Evolutionary conservation across 176 grass and related monocot species (phyloP), one percentile per base, ranked within the genome.

Genomic region (Avena atlantica): DNA sequence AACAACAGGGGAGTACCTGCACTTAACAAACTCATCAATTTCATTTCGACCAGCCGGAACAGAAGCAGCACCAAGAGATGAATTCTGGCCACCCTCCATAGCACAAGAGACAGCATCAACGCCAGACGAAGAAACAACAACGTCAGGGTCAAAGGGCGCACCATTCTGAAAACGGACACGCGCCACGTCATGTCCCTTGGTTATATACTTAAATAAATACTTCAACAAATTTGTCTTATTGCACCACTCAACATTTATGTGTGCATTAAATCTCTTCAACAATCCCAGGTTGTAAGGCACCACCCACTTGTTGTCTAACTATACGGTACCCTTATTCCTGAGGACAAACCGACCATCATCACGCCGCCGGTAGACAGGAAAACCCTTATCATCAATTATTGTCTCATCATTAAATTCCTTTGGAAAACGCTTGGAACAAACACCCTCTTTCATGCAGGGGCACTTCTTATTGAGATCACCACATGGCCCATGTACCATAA

Each of bases 81-180:
- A 2, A 14, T 2, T 3, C 11, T 1, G 27, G 27, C 2, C 2
- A 29, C 27, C 2, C 27, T 29, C 27, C 2, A 3, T 2, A 37
- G 0, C 36, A 5, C 0, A 3, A 0, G 36, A 3, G 5, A 37
- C 3, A 3, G 2, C 36, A 37, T 0, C 36, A 37, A 37, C 4
- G 36, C 3, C 36, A 37, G 4, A 3, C 3, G 36, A 37, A 5
- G 36, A 37, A 37, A 3, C 36, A 5, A 3, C 0, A 3, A 4
- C 36, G 4, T 0, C 4, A 37, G 36, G 4, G 4, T 3, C 3
- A 1, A 1, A 5, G 0, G 36, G 4, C 1, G 36, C 36, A 37
- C 36, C 36, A 37, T 0, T 12, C 4, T 57, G 4, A 0, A 57
- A 19, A 5, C 53, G 53, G 5, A 72, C n/a, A 2, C 9, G 3